Base-by-base conservation (phyloP, 768 basidiomycete genomes). In the Boletus subparvulus region DNA sequence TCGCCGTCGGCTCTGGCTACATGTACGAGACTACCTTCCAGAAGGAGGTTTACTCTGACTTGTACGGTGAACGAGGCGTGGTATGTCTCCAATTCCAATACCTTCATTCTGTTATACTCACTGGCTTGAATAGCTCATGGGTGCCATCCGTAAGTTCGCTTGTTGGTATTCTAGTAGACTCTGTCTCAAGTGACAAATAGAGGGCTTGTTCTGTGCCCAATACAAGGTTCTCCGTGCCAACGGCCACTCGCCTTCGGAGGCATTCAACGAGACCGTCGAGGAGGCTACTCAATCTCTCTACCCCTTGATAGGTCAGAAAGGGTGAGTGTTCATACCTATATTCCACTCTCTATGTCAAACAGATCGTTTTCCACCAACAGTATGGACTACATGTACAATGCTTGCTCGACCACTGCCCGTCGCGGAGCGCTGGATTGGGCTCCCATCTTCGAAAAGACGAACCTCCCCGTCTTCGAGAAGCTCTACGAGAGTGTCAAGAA, bases 361-460 rank as follows among this genome's bases (percentile, higher is more conserved):
- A 10, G 33, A n/a, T 44, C 7, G 33, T 44, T 30, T 35, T 52
- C 37, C 40, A 26, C 52, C 45, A 50, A 52, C 71, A 94, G 94
- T 54, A 90, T 95, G 95, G 95, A 98, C 78, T 96, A 97, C 85
- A 98, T 98, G 95, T 98, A 88, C 85, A 89, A 90, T 71, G 96
- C 97, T 45, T 99, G 97, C 80, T 98, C 97, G 33, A 98, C 96
- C 65, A 98, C 97, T 47, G 97, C 97, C 50, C 94, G 96, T 66
- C 96, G 97, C 61, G 97, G 97, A 68, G 97, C 96, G 42, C 90
- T 97, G 61, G 97, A 98, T 82, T 98, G 97, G 97, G 95, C 96
- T 13, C 95, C 94, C 59, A 78, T 97, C 75, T 94, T 95, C 72
- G 94, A 96, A 76, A 87, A 90, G 77, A 87, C 95, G 61, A 98